These are phyloP conservation scores for Aspergillus leporis DNA, from an alignment of 495 filamentous ascomycete genomes.

Conservation along the genomic window DNA sequence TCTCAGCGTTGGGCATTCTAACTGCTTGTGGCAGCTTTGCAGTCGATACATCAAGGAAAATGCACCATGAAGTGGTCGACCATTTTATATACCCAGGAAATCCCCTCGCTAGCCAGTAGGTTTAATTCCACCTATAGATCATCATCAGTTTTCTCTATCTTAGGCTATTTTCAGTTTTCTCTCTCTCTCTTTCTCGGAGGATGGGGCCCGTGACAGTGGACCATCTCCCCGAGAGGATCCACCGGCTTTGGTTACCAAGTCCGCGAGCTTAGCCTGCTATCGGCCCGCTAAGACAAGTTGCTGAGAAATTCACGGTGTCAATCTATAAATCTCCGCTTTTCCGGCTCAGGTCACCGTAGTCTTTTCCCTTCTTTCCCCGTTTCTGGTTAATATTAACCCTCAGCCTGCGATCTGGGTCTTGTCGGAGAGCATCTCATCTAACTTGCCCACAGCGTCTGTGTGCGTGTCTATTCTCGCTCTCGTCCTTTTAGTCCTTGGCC, in stretches of 20 bases:
- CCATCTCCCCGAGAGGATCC: background rate
- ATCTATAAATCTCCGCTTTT: background rate
- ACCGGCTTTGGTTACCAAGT: constrained; percentile 5
- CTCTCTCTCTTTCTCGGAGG: background rate
- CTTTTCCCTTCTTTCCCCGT: background rate
- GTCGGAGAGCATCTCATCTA: background rate
- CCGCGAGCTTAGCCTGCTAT: constrained; percentile 19
- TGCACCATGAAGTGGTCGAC: background rate
- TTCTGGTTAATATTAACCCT: background rate
- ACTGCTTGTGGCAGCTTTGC: background rate
- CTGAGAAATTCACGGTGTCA: constrained; percentile 5
- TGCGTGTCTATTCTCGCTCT: background rate
- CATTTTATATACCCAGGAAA: background rate
- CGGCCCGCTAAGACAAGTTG: constrained; percentile 1
- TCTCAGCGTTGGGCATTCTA: background rate
- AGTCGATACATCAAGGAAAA: background rate
- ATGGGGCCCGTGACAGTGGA: constrained; percentile 7
- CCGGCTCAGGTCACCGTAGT: background rate
- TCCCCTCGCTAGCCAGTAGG: background rate
- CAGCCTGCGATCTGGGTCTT: background rate
- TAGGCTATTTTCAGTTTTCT: background rate
- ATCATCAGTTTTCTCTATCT: background rate
- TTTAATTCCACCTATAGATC: constrained; percentile 4
- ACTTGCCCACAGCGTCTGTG: background rate
- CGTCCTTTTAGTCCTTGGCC: background rate